These are phyloP conservation scores for Fusarium globosum DNA, from an alignment of 2,329 filamentous ascomycete genomes.

Conservation along the genomic window DNA sequence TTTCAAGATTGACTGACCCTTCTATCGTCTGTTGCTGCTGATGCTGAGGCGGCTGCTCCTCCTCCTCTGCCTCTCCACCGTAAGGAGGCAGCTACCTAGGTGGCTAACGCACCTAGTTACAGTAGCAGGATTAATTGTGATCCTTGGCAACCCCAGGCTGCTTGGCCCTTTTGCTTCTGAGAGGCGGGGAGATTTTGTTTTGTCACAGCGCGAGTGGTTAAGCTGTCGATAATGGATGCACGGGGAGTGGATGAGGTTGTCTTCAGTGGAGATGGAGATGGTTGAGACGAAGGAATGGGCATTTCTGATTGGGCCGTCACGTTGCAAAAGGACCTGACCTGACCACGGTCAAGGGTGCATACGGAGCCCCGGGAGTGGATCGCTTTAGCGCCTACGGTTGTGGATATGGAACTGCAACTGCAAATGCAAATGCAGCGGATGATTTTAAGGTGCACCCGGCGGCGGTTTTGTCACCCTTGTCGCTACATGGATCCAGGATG, in stretches of 20 bases:
- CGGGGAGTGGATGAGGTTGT: constrained; percentile 35
- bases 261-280: constrained; percentile 25
- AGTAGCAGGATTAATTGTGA: constrained; percentile 24
- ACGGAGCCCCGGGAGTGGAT: constrained; percentile 44
- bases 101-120: not conserved
- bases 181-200: constrained; percentile 35
- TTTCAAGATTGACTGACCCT: constrained; percentile 22
- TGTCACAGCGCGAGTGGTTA: constrained; percentile 28
- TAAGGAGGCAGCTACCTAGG: not conserved
- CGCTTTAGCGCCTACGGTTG: constrained; percentile 41
- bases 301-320: constrained; percentile 17
- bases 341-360: constrained; percentile 21
- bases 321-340: constrained; percentile 43
- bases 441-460: constrained; percentile 47
- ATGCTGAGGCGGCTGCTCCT: not conserved
- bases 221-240: constrained; percentile 36
- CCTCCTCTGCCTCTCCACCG: constrained; percentile 5
- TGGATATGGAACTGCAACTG: not conserved
- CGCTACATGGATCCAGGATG: constrained; percentile 5
- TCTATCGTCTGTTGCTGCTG: not conserved
- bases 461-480: constrained; percentile 40
- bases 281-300: constrained; percentile 10
- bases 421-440: constrained; percentile 40
- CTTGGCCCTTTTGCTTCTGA: constrained; percentile 36
- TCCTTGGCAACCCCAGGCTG: constrained; percentile 34